Evolutionary conservation across 805 yeast genomes (phyloP), one percentile per base, ranked within the genome.

Genomic region (Teunomyces aglyptinius): DNA sequence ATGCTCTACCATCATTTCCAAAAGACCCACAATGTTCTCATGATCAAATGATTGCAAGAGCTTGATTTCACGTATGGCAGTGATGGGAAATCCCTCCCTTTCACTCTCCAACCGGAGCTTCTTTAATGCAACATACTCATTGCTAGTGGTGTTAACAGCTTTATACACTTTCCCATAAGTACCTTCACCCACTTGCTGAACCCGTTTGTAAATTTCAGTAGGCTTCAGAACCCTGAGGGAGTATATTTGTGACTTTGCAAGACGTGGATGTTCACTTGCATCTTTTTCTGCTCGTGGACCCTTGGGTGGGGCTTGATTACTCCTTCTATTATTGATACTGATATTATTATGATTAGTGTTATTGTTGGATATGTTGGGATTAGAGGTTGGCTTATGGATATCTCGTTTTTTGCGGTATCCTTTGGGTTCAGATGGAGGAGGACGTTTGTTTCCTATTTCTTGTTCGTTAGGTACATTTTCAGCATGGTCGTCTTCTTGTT

Each of bases 111-210:
- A 75, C 50, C 97, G 68, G 38, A 94, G 72, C 54, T 85, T 78
- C 62, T 94, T 94, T 59, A 94, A 71, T 1, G 99, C 99, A n/a
- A 90, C 94, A 53, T 77, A 69, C 48, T 79, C 82, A 1, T 80
- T 76, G 0, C 96, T 88, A 4, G 80, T 70, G 12, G 68, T 67
- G 61, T 94, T 90, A 41, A 72, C 74, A 0, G 97, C 96, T 60
- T 90, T 89, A 70, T 86, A 90, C 16, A 94, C 99, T 62, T 89
- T 90, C 15, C 99, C 99, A 64, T 94, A 94, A 0, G 98, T 94
- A 7, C 99, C 99, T 67, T 94, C 98, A n/a, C 99, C 99, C 4
- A 94, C 98, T 61, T 94, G 98, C 34, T 80, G 76, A 1, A 88
- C 80, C 45, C 91, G 73, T 52, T 85, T 84, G 63, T 86, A 89